These are phyloP conservation scores for Simplicillium aogashimaense DNA, from an alignment of 2,329 filamentous ascomycete species.

Conservation along the genomic window DNA sequence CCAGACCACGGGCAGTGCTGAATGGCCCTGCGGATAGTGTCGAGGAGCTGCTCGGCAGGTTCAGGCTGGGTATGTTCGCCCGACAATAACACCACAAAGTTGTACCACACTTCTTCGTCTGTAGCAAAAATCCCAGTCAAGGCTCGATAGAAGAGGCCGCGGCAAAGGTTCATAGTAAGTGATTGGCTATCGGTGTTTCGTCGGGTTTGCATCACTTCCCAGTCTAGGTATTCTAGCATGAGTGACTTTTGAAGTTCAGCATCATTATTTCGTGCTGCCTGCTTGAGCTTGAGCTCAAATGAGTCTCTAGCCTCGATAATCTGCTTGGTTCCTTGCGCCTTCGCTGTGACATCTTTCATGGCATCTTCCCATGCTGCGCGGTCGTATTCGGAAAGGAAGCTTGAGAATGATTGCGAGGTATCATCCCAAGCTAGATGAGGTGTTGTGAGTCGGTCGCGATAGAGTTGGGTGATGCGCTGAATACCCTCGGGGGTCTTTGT, in stretches of 20 bases:
- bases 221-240: constrained; percentile 67
- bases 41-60: constrained; percentile 41
- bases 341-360: constrained; percentile 59
- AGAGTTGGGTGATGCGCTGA: constrained; percentile 57
- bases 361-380: constrained; percentile 60
- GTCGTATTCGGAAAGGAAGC: constrained; percentile 63
- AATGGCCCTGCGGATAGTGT: constrained; percentile 71
- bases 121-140: constrained; percentile 59
- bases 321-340: constrained; percentile 54
- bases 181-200: constrained; percentile 34
- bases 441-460: constrained; percentile 58
- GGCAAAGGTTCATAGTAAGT: constrained; percentile 39
- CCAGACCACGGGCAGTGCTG: constrained; percentile 92
- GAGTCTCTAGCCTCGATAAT: constrained; percentile 52
- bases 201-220: constrained; percentile 61
- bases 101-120: constrained; percentile 71
- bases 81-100: constrained; percentile 69
- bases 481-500: constrained; percentile 46
- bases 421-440: constrained; percentile 68
- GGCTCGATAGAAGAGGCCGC: constrained; percentile 70
- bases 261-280: constrained; percentile 47
- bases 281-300: constrained; percentile 56
- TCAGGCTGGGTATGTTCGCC: constrained; percentile 28
- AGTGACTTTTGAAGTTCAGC: constrained; percentile 39
- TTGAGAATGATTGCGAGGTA: constrained; percentile 66